phyloP scores from a whole-genome alignment of 768 basidiomycete species.

The Leccinum subgranulosum region DNA sequence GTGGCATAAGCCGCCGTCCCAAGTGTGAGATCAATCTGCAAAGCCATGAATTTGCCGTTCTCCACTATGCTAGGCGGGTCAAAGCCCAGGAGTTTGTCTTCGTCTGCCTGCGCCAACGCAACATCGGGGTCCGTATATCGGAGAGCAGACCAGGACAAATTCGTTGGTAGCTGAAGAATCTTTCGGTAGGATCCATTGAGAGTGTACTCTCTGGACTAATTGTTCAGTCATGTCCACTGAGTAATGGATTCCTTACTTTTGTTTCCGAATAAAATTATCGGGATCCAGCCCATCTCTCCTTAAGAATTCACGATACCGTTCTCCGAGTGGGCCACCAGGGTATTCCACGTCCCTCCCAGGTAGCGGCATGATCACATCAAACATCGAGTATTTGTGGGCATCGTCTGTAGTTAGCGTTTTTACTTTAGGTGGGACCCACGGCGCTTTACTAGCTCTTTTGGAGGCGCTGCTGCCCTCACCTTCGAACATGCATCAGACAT shows the following conservation, averaged over 20 bases:
- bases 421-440: constrained; percentile 67
- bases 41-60: constrained; percentile 81
- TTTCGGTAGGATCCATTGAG: constrained; percentile 92
- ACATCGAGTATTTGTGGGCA: constrained; percentile 77
- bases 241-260: constrained; percentile 56
- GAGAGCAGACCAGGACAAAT: constrained; percentile 78
- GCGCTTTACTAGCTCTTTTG: constrained; percentile 29
- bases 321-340: constrained; percentile 84
- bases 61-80: constrained; percentile 64
- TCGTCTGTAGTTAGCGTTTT: constrained; percentile 79
- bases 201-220: constrained; percentile 72
- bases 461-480: constrained; percentile 12
- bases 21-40: constrained; percentile 82
- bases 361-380: constrained; percentile 96
- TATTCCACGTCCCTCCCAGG: constrained; percentile 94
- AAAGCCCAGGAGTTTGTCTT: constrained; percentile 84
- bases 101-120: constrained; percentile 89
- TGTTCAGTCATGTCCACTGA: constrained; percentile 4
- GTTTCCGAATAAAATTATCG: constrained; percentile 83
- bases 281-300: constrained; percentile 86
- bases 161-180: constrained; percentile 81
- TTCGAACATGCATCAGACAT: constrained; percentile 16
- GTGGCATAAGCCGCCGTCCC: constrained; percentile 95
- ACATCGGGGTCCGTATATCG: constrained; percentile 94
- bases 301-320: constrained; percentile 80